A percentile compares a stretch with the other conserved stretches of the same genome.
phyloP scores from a whole-genome alignment of 2,329 filamentous ascomycete species.

The Alternaria sp. region DNA sequence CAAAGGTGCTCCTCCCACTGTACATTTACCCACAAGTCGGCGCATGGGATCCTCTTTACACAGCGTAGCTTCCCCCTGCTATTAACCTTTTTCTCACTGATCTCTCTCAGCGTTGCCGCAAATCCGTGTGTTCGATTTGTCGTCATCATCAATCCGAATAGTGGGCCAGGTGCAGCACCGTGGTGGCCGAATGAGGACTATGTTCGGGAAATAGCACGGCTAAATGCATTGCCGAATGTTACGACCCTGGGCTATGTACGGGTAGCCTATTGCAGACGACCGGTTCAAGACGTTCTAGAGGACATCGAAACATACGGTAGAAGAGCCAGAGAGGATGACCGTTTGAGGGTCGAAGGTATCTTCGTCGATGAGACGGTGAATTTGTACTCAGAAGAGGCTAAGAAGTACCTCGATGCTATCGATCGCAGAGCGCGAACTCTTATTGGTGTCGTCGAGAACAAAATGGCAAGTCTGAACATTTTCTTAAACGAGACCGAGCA shows the following conservation, averaged over 20 bases:
- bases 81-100: background rate
- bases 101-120: conserved; percentile 20
- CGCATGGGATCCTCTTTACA: conserved; percentile 60
- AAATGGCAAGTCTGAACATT: conserved; percentile 18
- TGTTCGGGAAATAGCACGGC: conserved; percentile 53
- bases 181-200: conserved; percentile 60
- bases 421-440: conserved; percentile 23
- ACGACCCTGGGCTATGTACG: conserved; percentile 61
- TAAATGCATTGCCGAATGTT: conserved; percentile 57
- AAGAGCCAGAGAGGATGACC: conserved; percentile 48
- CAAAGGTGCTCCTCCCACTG: conserved; percentile 57
- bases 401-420: conserved; percentile 32
- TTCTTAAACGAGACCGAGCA: background rate
- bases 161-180: conserved; percentile 56
- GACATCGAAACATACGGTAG: conserved; percentile 59
- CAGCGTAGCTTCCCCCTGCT: conserved; percentile 47
- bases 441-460: conserved; percentile 14
- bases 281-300: conserved; percentile 26
- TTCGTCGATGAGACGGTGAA: conserved; percentile 63
- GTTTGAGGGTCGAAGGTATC: conserved; percentile 57
- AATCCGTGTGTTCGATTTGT: conserved; percentile 58
- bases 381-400: conserved; percentile 24
- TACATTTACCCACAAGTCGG: conserved; percentile 60
- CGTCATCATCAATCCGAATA: conserved; percentile 61
- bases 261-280: conserved; percentile 56